These are phyloP conservation scores for Filobasidium uniguttulatum DNA, from an alignment of 1,284 basidiomycete species.

Conservation along the genomic window DNA sequence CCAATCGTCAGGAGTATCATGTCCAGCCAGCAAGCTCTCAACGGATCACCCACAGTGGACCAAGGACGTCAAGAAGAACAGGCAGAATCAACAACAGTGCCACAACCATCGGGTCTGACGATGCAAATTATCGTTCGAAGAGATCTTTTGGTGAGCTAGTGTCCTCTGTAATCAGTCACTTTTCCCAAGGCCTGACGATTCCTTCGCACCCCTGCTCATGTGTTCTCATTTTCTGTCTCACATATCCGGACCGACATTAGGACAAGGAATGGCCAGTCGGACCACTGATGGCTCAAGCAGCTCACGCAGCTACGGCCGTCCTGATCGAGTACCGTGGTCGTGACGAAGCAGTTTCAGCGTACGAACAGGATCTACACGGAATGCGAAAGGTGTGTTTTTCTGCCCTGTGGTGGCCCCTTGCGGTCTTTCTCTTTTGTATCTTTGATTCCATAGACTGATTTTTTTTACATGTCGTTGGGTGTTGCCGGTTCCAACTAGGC, in stretches of 20 bases:
- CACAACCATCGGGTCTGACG: conserved; percentile 22
- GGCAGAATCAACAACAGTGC: too few relatives aligned
- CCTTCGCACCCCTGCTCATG: neutral
- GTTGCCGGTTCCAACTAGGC: too few relatives aligned
- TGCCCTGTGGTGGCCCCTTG: too few relatives aligned
- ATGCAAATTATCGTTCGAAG: conserved; percentile 37
- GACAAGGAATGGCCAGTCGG: conserved; percentile 38
- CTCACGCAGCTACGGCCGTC: conserved; percentile 40
- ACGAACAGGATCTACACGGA: conserved; percentile 26
- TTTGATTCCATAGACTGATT: too few relatives aligned
- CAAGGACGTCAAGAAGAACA: too few relatives aligned
- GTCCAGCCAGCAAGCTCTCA: too few relatives aligned
- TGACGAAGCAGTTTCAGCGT: conserved; percentile 27
- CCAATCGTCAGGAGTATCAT: too few relatives aligned
- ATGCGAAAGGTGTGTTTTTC: conserved; percentile 32
- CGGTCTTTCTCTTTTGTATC: too few relatives aligned
- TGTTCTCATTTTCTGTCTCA: neutral
- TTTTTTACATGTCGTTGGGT: too few relatives aligned
- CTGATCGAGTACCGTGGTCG: conserved; percentile 23
- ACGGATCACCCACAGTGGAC: too few relatives aligned
- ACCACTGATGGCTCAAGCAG: conserved; percentile 41
- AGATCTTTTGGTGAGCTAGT: conserved; percentile 28
- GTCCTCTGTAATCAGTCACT: too few relatives aligned
- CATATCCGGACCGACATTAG: neutral
- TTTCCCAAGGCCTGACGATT: too few relatives aligned